Evolutionary conservation across 2,329 filamentous ascomycete genomes (phyloP), one percentile per base, ranked within the genome.

Genomic region (Fusarium lyarnte): DNA sequence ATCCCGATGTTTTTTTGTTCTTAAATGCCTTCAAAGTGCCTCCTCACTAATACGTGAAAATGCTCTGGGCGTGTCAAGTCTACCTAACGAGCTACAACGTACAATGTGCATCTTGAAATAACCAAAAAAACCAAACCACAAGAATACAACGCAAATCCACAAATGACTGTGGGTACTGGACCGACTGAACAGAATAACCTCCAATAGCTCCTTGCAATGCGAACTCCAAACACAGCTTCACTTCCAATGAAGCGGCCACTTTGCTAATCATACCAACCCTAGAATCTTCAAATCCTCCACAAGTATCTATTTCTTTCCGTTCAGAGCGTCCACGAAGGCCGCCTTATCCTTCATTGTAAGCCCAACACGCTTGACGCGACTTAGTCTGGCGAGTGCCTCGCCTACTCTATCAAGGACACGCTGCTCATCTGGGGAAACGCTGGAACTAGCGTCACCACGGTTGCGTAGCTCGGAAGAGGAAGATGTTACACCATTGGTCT

Each of bases 361-460:
- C 0, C 93, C 94, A 2, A 99, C 94, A 62, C 95, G 88, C 85
- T 97, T 97, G 42, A 96, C 95, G 68, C 96, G 86, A 4, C 95
- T 94, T 58, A 99, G 82, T 58, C 95, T 85, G n/a, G 96, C 94
- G 62, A 99, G 84, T 16, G 94, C 91, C 76, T 98, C 96, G 2
- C 90, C 94, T 21, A 99, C 89, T 39, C 89, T 88, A 77, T 97
- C 93, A 46, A 98, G 83, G 17, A 95, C 85, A 42, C 86, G 87
- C 78, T 90, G 88, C 80, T 97, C 94, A 12, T 91, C 88, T 1
- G 77, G 61, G 1, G 82, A 83, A 10, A 86, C 79, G 6, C 82
- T 78, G 19, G 84, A 81, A 23, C 76, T 77, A 10, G 57, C 73
- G 3, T 72, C 76, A 6, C 74, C 76, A 14, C 80, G 79, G 25